Percentiles rank a stretch among this genome's conserved stretches.
These are phyloP conservation scores for Backusella psychrophila DNA, from an alignment of 192 early-diverging fungal genomes.

Conservation along the genomic window DNA sequence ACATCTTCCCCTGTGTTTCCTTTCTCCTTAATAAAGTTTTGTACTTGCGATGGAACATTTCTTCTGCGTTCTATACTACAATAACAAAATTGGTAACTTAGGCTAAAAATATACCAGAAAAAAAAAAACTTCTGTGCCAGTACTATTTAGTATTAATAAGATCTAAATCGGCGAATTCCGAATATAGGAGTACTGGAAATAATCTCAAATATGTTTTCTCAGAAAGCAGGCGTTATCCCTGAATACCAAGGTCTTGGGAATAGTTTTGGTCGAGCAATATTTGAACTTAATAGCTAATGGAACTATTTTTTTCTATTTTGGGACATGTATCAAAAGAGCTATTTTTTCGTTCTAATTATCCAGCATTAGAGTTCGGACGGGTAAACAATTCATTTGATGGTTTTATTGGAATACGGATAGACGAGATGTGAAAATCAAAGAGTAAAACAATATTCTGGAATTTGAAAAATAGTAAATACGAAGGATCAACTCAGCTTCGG, in stretches of 20 bases:
- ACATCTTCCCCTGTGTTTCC: slow-evolving; percentile 2
- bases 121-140: not conserved
- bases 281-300: not conserved
- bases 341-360: not conserved
- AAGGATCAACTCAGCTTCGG: not conserved
- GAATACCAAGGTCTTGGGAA: not conserved
- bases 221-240: not conserved
- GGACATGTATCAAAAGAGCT: not conserved
- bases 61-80: not conserved
- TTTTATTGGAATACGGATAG: not conserved
- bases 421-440: not conserved
- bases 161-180: not conserved
- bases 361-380: not conserved
- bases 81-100: not conserved
- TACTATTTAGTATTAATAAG: slow-evolving; percentile 2
- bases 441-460: not conserved
- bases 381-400: not conserved
- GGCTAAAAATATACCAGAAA: not conserved
- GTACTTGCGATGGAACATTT: not conserved
- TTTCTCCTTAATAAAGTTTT: slow-evolving; percentile 4
- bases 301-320: not conserved
- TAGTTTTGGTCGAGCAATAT: not conserved
- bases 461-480: not conserved
- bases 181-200: not conserved
- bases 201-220: not conserved